Evolutionary conservation across 2,329 filamentous ascomycete species (phyloP), one percentile per base, ranked within the genome.

Genomic region (Alternaria consortialis): DNA sequence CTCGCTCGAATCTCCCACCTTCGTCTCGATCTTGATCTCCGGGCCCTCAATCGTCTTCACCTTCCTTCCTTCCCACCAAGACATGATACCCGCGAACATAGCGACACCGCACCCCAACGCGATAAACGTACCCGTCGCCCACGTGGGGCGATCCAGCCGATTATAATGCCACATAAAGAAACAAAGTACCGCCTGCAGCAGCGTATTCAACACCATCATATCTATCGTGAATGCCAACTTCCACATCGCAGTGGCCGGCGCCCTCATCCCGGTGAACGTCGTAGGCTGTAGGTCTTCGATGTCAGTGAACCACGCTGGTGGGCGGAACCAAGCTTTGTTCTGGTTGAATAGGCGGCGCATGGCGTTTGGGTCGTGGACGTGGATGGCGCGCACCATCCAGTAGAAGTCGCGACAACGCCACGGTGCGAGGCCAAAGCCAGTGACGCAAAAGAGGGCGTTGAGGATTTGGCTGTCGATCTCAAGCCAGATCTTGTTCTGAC

Each of bases 391-490:
- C 57, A 94, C 69, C 85, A 84, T 51, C 91, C 77, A 93, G 75
- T 90, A 95, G 9, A 93, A 80, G 74, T 97, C 93, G 32, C 93
- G 85, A 68, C 94, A 91, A 31, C 93, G 86, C 93, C 92, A 97
- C 0, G 93, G 93, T 1, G 91, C 89, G 11, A 95, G 84, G 0
- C 93, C 93, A 66, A 96, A 94, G 1, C 90, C 92, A 1, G 92
- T 94, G 7, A 96, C 89, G 78, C 92, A 95, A 84, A 97, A 97
- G 1, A 97, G 85, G 0, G 86, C 90, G 72, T 93, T 96, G 23
- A 94, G 80, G 59, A 96, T 90, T 74, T 97, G 93, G 92, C 75
- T 90, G 77, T 93, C 90, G 70, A 88, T 90, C 78, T 97, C 93
- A 65, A 97, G 88, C 93, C 93, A 97, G 62, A 89, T 89, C 27